phyloP scores from a whole-genome alignment of 352 stramenopile genomes.

The Plasmopara halstedii region DNA sequence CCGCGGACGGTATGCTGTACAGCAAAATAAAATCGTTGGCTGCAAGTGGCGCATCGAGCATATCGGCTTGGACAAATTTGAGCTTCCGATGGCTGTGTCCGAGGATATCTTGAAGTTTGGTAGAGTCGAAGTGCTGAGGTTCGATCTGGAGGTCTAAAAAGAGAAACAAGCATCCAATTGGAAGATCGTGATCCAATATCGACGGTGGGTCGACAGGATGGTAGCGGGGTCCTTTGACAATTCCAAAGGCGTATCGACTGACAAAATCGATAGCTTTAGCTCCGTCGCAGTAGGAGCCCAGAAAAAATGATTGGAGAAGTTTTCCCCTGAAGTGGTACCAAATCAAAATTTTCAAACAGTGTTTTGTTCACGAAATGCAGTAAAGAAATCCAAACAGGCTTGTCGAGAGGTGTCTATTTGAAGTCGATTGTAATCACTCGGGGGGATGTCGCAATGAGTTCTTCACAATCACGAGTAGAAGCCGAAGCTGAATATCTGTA shows the following conservation, averaged over 20 bases:
- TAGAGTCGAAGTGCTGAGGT: background rate
- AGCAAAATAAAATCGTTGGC: background rate
- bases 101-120: background rate
- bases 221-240: background rate
- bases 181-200: conserved; percentile 3
- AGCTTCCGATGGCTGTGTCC: background rate
- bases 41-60: background rate
- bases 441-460: background rate
- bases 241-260: conserved; percentile 1
- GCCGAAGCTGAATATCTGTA: background rate
- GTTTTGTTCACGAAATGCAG: background rate
- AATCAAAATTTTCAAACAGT: conserved; percentile 5
- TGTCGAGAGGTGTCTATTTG: background rate
- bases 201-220: background rate
- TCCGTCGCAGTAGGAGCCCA: background rate
- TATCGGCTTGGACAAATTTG: background rate
- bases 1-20: background rate
- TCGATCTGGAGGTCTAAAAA: background rate
- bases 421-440: background rate
- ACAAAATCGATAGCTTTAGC: background rate
- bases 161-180: background rate
- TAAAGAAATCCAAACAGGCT: background rate
- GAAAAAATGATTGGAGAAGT: background rate
- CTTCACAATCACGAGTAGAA: background rate
- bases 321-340: background rate